phyloP scores from a whole-genome alignment of 164 flowering plant genomes.

The Macadamia integrifolia region DNA sequence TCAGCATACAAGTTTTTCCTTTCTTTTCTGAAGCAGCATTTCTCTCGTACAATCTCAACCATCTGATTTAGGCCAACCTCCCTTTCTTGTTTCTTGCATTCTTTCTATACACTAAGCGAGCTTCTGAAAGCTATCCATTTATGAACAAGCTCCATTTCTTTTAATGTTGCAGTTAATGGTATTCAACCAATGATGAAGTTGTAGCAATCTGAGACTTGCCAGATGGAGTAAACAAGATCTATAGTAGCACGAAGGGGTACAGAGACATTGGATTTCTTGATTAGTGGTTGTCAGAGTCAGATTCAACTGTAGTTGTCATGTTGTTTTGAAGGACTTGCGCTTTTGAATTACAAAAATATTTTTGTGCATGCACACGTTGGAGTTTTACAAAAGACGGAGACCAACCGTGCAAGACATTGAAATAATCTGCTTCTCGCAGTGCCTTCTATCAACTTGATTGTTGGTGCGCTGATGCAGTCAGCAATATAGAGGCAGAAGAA shows the following conservation, averaged over 20 bases:
- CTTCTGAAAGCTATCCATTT: background rate
- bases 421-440: constrained; percentile 1
- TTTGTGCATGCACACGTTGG: background rate
- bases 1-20: too few species aligned
- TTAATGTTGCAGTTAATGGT: constrained; percentile 34
- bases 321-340: constrained; percentile 6
- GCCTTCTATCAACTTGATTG: constrained; percentile 1
- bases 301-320: constrained; percentile 6
- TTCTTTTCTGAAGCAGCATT: too few species aligned
- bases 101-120: too few species aligned
- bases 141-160: background rate
- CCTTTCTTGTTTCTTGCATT: too few species aligned
- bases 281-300: background rate
- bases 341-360: constrained; percentile 6
- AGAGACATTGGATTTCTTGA: background rate
- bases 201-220: constrained; percentile 6
- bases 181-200: constrained; percentile 20
- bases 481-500: constrained; percentile 2
- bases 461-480: constrained; percentile 1
- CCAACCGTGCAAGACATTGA: background rate
- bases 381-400: constrained; percentile 1
- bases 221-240: background rate
- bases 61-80: too few species aligned
- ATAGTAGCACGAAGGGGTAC: constrained; percentile 3
- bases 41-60: too few species aligned